A percentile compares a stretch with the other conserved stretches of the same genome.
These are phyloP conservation scores for Boletellus ananas DNA, from an alignment of 768 basidiomycete genomes.

Conservation along the genomic window DNA sequence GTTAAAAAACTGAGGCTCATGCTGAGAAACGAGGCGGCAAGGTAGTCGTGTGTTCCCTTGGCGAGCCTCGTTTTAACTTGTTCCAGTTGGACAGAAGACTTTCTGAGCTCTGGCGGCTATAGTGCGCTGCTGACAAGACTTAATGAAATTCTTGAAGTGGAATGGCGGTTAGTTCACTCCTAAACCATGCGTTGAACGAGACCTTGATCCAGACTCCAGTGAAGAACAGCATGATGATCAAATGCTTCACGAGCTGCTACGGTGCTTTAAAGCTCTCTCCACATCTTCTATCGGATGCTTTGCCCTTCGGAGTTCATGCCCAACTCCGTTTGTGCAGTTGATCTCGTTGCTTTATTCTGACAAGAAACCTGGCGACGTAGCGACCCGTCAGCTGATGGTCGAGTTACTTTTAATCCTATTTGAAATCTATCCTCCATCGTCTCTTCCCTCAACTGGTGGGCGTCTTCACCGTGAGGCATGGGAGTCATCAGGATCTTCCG, in stretches of 20 bases:
- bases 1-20: slow-evolving; percentile 86
- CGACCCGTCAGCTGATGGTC: slow-evolving; percentile 83
- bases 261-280: slow-evolving; percentile 91
- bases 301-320: slow-evolving; percentile 85
- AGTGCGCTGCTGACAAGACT: slow-evolving; percentile 75
- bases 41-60: slow-evolving; percentile 39
- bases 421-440: slow-evolving; percentile 77
- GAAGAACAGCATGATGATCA: slow-evolving; percentile 99
- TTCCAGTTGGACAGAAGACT: slow-evolving; percentile 84
- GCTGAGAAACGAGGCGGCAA: slow-evolving; percentile 88
- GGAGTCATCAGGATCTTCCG: slow-evolving; percentile 46
- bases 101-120: slow-evolving; percentile 82
- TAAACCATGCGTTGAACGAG: neutral
- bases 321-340: slow-evolving; percentile 83
- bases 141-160: slow-evolving; percentile 89
- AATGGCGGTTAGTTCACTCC: slow-evolving; percentile 81
- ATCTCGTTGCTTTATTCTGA: slow-evolving; percentile 88
- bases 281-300: slow-evolving; percentile 87
- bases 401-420: slow-evolving; percentile 86
- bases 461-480: slow-evolving; percentile 48
- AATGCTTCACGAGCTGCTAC: slow-evolving; percentile 83
- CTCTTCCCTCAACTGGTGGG: slow-evolving; percentile 52
- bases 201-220: slow-evolving; percentile 38
- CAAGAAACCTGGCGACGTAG: slow-evolving; percentile 95
- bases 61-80: slow-evolving; percentile 1